Conservation (phyloP, 495 filamentous ascomycete genomes). For the Penicillium goetzii region DNA sequence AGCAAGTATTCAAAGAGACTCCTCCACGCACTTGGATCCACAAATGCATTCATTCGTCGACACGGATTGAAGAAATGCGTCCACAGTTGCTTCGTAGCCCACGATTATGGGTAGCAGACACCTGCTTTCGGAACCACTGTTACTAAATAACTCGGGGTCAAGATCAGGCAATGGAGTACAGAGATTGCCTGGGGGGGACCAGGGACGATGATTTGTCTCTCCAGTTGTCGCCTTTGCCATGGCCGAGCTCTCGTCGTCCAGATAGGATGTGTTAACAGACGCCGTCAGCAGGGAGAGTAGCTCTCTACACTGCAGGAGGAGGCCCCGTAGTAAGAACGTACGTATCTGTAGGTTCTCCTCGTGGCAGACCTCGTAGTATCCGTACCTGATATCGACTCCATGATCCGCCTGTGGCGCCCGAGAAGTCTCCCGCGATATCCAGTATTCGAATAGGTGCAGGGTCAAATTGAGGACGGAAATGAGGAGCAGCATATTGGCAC, state of each 20-base stretch:
- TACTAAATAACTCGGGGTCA: constrained; percentile 13
- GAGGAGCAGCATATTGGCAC: constrained; percentile 36
- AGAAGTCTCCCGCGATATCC: constrained; percentile 37
- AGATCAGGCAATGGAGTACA: constrained; percentile 9
- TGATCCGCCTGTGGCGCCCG: constrained; percentile 25
- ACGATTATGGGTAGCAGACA: constrained; percentile 41
- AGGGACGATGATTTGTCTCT: constrained; percentile 15
- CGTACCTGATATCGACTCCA: constrained; percentile 37
- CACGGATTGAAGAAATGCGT: constrained; percentile 38
- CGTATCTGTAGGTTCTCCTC: constrained; percentile 43
- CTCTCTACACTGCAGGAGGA: constrained; percentile 39
- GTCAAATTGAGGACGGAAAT: constrained; percentile 41
- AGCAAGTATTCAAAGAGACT: constrained; percentile 13
- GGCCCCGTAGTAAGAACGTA: constrained; percentile 35
- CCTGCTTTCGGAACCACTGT: constrained; percentile 17
- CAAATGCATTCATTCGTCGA: constrained; percentile 41
- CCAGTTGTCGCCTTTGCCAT: constrained; percentile 11
- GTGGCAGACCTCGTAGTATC: constrained; percentile 43
- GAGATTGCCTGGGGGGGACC: constrained; percentile 15
- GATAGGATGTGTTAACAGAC: constrained; percentile 19
- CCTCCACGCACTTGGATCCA: constrained; percentile 16
- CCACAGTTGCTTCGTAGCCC: constrained; percentile 41
- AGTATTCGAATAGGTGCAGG: constrained; percentile 44
- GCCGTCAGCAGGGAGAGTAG: constrained; percentile 33
- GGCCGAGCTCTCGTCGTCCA: constrained; percentile 16